phyloP scores from a whole-genome alignment of 192 early-diverging fungal genomes.

The Backusella psychrophila region DNA sequence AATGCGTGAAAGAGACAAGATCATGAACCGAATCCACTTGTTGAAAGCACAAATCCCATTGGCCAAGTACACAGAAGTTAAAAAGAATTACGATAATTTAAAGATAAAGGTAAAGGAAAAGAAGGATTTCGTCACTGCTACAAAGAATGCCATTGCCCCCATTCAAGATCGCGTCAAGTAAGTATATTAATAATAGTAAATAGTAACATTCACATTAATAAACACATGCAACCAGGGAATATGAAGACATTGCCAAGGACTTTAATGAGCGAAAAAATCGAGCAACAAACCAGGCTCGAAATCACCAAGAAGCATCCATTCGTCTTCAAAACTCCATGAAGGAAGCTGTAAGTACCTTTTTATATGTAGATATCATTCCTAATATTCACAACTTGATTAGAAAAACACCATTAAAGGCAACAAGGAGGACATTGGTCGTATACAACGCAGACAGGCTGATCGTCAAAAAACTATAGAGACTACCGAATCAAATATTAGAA shows the following conservation, averaged over 20 bases:
- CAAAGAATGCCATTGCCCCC: constrained; percentile 41
- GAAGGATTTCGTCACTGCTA: constrained; percentile 11
- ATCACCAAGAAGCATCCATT: background rate
- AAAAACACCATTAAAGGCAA: background rate
- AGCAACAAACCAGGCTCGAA: background rate
- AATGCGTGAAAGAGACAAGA: constrained; percentile 68
- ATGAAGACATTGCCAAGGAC: background rate
- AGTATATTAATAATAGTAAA: background rate
- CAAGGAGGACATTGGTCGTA: background rate
- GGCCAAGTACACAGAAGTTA: constrained; percentile 55
- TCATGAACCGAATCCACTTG: constrained; percentile 54
- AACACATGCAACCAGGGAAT: background rate
- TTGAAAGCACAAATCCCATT: constrained; percentile 60
- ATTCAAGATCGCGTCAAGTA: constrained; percentile 31
- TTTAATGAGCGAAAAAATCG: background rate
- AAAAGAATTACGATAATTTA: constrained; percentile 42
- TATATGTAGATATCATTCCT: background rate
- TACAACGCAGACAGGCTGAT: background rate
- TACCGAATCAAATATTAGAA: background rate
- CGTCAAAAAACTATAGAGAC: background rate
- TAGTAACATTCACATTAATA: background rate
- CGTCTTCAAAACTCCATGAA: background rate
- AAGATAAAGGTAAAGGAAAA: constrained; percentile 10
- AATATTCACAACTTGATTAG: background rate
- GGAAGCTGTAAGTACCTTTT: background rate